A percentile compares a stretch with the other conserved stretches of the same genome.
Conservation (phyloP, 2,329 filamentous ascomycete species). For the Didymella pomorum region DNA sequence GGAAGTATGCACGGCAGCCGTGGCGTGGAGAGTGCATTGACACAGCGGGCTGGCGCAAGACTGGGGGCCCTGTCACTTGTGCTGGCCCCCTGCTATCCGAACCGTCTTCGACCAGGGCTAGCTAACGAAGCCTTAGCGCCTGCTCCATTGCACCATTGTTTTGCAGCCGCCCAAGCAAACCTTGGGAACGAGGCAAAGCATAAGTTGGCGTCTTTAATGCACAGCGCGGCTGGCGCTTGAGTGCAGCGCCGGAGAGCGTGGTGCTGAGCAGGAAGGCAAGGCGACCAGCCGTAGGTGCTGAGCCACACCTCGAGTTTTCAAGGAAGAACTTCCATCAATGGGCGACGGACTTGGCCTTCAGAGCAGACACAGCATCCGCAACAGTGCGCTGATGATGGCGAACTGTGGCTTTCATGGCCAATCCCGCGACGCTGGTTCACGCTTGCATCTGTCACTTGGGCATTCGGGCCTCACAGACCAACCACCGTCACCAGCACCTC, state of each 20-base stretch:
- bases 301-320: slow-evolving; percentile 8
- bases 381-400: slow-evolving; percentile 30
- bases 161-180: slow-evolving; percentile 37
- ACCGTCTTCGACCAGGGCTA: slow-evolving; percentile 37
- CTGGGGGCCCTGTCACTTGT: slow-evolving; percentile 38
- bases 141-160: slow-evolving; percentile 38
- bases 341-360: slow-evolving; percentile 7
- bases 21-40: slow-evolving; percentile 39
- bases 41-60: slow-evolving; percentile 27
- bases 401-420: slow-evolving; percentile 43
- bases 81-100: slow-evolving; percentile 37
- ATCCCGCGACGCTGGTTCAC: slow-evolving; percentile 42
- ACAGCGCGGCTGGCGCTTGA: slow-evolving; percentile 27
- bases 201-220: slow-evolving; percentile 29
- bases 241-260: slow-evolving; percentile 20
- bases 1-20: slow-evolving; percentile 45
- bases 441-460: slow-evolving; percentile 46
- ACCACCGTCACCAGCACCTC: slow-evolving; percentile 30
- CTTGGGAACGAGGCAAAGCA: slow-evolving; percentile 33
- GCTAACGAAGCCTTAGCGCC: slow-evolving; percentile 32
- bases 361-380: slow-evolving; percentile 23
- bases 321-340: slow-evolving; percentile 7
- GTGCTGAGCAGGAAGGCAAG: slow-evolving; percentile 22
- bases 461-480: slow-evolving; percentile 37
- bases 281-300: slow-evolving; percentile 6